Conservation (phyloP, 1,284 basidiomycete species). For the Takashimella koratensis region DNA sequence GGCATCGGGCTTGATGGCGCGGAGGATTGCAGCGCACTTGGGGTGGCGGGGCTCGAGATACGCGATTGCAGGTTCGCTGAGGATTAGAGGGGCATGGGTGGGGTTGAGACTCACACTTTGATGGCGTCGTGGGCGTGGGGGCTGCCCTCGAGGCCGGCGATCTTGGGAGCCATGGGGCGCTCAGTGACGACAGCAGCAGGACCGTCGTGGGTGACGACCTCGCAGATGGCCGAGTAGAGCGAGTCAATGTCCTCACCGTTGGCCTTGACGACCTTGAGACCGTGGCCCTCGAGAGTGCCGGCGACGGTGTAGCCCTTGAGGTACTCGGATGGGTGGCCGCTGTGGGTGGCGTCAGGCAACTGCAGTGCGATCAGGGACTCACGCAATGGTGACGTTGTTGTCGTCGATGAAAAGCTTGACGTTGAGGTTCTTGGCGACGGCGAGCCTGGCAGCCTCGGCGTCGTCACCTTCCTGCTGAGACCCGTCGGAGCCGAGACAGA, state of each 20-base stretch:
- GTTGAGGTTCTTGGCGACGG: slow-evolving; percentile 72
- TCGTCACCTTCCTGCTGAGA: slow-evolving; percentile 86
- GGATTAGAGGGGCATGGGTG: slow-evolving; percentile 34
- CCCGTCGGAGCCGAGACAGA: slow-evolving; percentile 78
- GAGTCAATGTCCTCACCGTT: slow-evolving; percentile 73
- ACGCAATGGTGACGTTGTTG: slow-evolving; percentile 78
- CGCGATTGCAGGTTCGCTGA: slow-evolving; percentile 67
- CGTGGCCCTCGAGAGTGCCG: slow-evolving; percentile 72
- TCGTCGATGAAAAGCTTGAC: slow-evolving; percentile 81
- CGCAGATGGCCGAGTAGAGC: slow-evolving; percentile 63
- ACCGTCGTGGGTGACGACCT: slow-evolving; percentile 60
- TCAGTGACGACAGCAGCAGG: slow-evolving; percentile 74
- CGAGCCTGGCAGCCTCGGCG: slow-evolving; percentile 77
- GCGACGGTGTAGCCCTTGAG: slow-evolving; percentile 67
- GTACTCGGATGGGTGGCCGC: slow-evolving; percentile 74
- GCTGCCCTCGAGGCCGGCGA: slow-evolving; percentile 71
- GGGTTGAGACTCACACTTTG: slow-evolving; percentile 17
- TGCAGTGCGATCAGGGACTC: slow-evolving; percentile 1
- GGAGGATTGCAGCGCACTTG: slow-evolving; percentile 57
- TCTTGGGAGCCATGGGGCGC: slow-evolving; percentile 73
- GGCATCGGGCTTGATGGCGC: slow-evolving; percentile 61
- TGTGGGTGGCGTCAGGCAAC: slow-evolving; percentile 2
- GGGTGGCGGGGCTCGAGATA: slow-evolving; percentile 65
- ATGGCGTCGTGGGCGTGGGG: slow-evolving; percentile 78
- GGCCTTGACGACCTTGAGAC: slow-evolving; percentile 42